Percentiles rank a stretch among this genome's conserved stretches.
Conservation (phyloP, 1,284 basidiomycete genomes). For the Ceratobasidium sp. region DNA sequence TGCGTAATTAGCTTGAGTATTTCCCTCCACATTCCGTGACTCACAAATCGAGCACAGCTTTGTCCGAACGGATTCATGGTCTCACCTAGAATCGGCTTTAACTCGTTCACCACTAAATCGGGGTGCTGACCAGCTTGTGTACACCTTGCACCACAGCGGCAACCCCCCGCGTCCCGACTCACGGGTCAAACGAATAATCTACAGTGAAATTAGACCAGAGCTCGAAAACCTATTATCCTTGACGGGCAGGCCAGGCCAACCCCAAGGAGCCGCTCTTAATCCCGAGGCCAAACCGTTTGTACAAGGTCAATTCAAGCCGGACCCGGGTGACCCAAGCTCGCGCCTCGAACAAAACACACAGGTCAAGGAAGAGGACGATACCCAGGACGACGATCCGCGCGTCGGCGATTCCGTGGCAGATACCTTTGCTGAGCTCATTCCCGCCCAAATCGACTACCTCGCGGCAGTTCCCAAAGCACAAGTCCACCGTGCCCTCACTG, state of each 20-base stretch:
- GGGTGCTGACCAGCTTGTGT: slow-evolving; percentile 16
- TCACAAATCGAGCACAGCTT: not conserved
- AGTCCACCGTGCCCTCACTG: not conserved
- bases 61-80: slow-evolving; percentile 11
- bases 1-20: not conserved
- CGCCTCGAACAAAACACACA: too few species aligned
- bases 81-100: not conserved
- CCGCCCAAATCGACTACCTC: too few species aligned
- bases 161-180: not conserved
- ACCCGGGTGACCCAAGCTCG: not conserved
- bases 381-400: too few species aligned
- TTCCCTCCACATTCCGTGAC: not conserved
- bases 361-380: too few species aligned
- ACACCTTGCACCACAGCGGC: not conserved
- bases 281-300: not conserved
- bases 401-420: too few species aligned
- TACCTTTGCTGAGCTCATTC: too few species aligned
- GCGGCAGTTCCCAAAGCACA: too few species aligned
- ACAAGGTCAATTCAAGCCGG: not conserved
- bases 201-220: not conserved
- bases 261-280: not conserved
- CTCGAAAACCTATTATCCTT: not conserved
- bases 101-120: not conserved
- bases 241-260: not conserved
- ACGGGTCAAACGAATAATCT: not conserved